Conservation (phyloP, 2,329 filamentous ascomycete genomes). For the Phialophora tarda region DNA sequence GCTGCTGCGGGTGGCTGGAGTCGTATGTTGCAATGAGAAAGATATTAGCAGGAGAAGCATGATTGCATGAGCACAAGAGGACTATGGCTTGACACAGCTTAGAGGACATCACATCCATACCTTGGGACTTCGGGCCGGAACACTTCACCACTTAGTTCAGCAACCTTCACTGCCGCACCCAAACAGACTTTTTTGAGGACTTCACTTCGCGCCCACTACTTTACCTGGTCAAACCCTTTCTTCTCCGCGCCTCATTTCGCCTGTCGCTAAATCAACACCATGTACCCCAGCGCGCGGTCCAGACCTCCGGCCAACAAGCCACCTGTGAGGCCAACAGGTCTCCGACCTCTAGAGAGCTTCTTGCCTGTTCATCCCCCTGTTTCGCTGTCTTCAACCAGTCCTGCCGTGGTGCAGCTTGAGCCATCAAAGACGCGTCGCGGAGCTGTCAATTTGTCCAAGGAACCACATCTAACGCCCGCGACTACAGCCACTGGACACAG, state of each 20-base stretch:
- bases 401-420: not conserved
- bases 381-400: not conserved
- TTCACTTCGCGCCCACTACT: not conserved
- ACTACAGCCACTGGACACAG: slow-evolving; percentile 5
- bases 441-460: slow-evolving; percentile 1
- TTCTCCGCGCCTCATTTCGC: not conserved
- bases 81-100: not conserved
- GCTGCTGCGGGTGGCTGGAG: not conserved
- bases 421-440: not conserved
- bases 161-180: slow-evolving; percentile 1
- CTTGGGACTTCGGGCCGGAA: not conserved
- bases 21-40: not conserved
- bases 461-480: slow-evolving; percentile 3
- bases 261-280: not conserved
- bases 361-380: not conserved
- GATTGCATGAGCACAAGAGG: not conserved
- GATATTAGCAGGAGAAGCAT: not conserved
- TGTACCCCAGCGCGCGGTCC: slow-evolving; percentile 9
- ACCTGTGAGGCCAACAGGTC: slow-evolving; percentile 19
- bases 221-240: not conserved
- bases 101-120: not conserved
- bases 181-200: not conserved
- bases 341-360: slow-evolving; percentile 16
- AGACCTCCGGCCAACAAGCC: not conserved
- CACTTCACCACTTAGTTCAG: not conserved